Percentiles rank a stretch among this genome's conserved stretches.
phyloP scores from a whole-genome alignment of 78 protist genomes.

The Isochrysis galbana region DNA sequence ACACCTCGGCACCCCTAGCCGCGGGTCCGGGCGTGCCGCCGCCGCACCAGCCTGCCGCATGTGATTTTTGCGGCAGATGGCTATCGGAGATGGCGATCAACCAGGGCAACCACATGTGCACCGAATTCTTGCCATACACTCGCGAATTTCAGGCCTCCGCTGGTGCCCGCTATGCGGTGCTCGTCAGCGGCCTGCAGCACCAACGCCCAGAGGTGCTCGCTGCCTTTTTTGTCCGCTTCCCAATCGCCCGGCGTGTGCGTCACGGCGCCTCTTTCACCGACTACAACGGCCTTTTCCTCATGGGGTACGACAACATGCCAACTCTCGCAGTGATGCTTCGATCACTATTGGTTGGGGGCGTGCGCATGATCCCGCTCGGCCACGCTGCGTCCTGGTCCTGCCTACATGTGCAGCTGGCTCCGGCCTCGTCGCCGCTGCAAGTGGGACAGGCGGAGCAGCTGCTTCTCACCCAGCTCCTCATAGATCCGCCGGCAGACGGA shows the following conservation, averaged over 20 bases:
- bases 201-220: background rate
- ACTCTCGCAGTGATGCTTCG: background rate
- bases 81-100: background rate
- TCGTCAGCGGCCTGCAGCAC: background rate
- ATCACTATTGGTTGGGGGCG: background rate
- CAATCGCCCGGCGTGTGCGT: background rate
- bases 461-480: background rate
- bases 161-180: background rate
- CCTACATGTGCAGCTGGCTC: conserved; percentile 9
- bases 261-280: background rate
- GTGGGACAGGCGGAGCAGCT: background rate
- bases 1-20: too few species aligned
- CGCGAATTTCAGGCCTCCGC: background rate
- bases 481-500: background rate
- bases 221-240: background rate
- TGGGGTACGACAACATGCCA: background rate
- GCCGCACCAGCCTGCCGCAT: background rate
- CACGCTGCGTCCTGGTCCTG: background rate
- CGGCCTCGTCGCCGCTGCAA: background rate
- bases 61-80: background rate
- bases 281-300: background rate
- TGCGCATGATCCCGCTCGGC: background rate
- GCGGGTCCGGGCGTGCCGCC: too few species aligned
- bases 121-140: background rate
- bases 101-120: conserved; percentile 18